Percentiles rank a stretch among this genome's conserved stretches.
Conservation (phyloP, 495 filamentous ascomycete species). For the Neurospora tetrasperma region DNA sequence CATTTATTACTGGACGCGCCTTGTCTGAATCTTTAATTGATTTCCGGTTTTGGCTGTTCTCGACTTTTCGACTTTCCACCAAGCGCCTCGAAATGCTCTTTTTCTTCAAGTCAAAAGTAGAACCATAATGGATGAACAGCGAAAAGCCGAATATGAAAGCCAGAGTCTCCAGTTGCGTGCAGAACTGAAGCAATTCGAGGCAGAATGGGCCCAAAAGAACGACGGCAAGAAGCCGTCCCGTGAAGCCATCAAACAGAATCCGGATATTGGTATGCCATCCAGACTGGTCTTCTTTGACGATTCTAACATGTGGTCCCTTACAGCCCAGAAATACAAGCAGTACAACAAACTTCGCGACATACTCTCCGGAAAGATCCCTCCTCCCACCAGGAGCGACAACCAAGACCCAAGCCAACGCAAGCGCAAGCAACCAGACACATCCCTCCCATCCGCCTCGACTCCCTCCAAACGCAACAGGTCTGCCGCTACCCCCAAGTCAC, state of each 20-base stretch:
- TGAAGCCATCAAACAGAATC: conserved; percentile 78
- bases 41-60: not conserved
- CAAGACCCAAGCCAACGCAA: conserved; percentile 25
- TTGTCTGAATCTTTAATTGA: not conserved
- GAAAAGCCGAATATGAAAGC: conserved; percentile 28
- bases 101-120: not conserved
- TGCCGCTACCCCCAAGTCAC: conserved; percentile 30
- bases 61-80: not conserved
- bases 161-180: conserved; percentile 45
- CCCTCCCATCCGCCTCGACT: conserved; percentile 28
- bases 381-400: conserved; percentile 26
- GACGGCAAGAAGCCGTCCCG: conserved; percentile 67
- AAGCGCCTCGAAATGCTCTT: not conserved
- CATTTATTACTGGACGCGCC: not conserved
- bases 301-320: not conserved
- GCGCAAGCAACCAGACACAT: conserved; percentile 25
- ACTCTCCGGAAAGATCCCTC: conserved; percentile 37
- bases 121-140: conserved; percentile 32
- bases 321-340: conserved; percentile 84
- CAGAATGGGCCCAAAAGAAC: conserved; percentile 57
- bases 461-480: conserved; percentile 34
- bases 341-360: conserved; percentile 66
- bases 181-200: conserved; percentile 84
- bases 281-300: not conserved
- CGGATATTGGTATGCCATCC: conserved; percentile 56